Percentiles rank a stretch among this genome's conserved stretches.
Conservation (phyloP, 2,329 filamentous ascomycete species). For the Setomelanomma holmii region DNA sequence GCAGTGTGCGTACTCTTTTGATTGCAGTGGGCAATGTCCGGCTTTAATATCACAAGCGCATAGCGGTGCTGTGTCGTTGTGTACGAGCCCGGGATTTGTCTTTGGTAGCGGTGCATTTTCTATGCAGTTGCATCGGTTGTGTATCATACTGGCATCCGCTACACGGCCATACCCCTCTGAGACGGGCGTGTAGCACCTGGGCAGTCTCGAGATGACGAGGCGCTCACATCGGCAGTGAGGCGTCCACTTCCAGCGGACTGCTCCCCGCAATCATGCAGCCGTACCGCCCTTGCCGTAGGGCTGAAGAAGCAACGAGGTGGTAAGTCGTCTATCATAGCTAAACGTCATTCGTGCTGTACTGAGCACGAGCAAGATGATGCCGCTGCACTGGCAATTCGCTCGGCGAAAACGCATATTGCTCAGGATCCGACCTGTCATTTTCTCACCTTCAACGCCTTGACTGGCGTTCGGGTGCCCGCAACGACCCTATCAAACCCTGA, state of each 20-base stretch:
- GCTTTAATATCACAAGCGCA: constrained; percentile 39
- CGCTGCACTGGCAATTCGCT: constrained; percentile 2
- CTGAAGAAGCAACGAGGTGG: constrained; percentile 25
- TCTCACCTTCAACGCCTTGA: constrained; percentile 20
- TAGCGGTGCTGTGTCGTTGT: constrained; percentile 27
- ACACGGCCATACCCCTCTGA: constrained; percentile 37
- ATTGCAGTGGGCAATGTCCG: constrained; percentile 29
- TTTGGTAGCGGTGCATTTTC: constrained; percentile 29
- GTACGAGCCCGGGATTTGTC: constrained; percentile 35
- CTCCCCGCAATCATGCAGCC: constrained; percentile 30
- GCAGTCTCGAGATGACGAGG: constrained; percentile 30
- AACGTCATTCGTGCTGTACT: neutral
- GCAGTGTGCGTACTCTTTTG: constrained; percentile 31
- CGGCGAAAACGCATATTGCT: constrained; percentile 3
- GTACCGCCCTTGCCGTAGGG: constrained; percentile 46
- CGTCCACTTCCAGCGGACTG: constrained; percentile 29
- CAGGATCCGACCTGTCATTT: constrained; percentile 38
- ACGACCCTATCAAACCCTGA: constrained; percentile 14
- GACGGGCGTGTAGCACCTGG: constrained; percentile 38
- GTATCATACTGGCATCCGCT: constrained; percentile 35
- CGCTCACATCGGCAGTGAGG: constrained; percentile 33
- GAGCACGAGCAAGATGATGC: neutral
- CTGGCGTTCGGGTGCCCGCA: constrained; percentile 16
- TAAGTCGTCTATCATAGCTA: neutral
- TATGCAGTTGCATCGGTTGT: constrained; percentile 41